Conservation (phyloP, 768 basidiomycete genomes). For the Gautieria morchelliformis region DNA sequence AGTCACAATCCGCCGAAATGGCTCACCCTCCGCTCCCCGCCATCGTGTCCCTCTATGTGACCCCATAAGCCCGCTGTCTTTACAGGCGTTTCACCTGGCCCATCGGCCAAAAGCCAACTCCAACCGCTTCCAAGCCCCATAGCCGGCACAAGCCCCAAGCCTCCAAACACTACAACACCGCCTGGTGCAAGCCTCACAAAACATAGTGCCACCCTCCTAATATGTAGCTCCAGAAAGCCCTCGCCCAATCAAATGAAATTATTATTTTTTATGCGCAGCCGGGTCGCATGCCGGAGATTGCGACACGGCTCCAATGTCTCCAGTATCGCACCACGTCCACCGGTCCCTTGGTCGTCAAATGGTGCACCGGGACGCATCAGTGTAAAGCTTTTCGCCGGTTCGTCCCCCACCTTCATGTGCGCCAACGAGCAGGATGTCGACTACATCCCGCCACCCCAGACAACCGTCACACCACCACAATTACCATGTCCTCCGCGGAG, state of each 20-base stretch:
- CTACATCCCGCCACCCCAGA: slow-evolving; percentile 21
- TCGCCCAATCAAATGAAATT: no score
- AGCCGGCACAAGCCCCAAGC: slow-evolving; percentile 7
- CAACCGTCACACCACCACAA: slow-evolving; percentile 15
- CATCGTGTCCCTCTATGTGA: slow-evolving; percentile 37
- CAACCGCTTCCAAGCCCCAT: neutral
- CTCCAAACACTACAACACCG: slow-evolving; percentile 6
- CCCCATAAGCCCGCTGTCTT: slow-evolving; percentile 19
- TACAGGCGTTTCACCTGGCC: slow-evolving; percentile 17
- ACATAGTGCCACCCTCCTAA: slow-evolving; percentile 11
- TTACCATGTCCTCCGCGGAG: no score
- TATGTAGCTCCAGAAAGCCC: neutral
- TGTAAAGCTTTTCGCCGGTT: slow-evolving; percentile 4
- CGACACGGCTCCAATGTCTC: slow-evolving; percentile 11
- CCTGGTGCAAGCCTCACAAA: slow-evolving; percentile 13
- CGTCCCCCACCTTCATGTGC: no score
- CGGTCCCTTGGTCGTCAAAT: slow-evolving; percentile 10
- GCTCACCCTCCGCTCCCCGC: slow-evolving; percentile 16
- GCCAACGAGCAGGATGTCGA: no score
- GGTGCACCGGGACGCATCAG: slow-evolving; percentile 1
- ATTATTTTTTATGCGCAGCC: slow-evolving; percentile 8
- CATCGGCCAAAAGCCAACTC: slow-evolving; percentile 12
- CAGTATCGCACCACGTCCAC: slow-evolving; percentile 1
- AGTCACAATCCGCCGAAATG: neutral
- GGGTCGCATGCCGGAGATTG: slow-evolving; percentile 16